Percentiles rank a stretch among this genome's conserved stretches.
These are phyloP conservation scores for Hawksworthiomyces lignivorus DNA, from an alignment of 2,329 filamentous ascomycete species.

Conservation along the genomic window DNA sequence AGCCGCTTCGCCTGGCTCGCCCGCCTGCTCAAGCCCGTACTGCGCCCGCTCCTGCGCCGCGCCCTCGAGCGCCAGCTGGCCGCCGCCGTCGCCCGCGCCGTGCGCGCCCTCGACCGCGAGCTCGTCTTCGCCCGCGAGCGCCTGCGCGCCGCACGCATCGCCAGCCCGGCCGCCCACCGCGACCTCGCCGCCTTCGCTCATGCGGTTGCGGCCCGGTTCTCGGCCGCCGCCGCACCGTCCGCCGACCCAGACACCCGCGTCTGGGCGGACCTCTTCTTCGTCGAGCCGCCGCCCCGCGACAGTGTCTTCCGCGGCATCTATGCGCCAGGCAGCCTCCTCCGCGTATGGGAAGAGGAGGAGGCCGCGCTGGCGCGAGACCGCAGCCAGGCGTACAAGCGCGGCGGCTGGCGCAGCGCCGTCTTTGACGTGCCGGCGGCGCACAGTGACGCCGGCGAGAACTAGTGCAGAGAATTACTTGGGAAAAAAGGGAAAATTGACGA, in stretches of 20 bases:
- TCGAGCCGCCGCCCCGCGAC: slow-evolving; percentile 22
- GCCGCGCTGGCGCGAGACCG: slow-evolving; percentile 61
- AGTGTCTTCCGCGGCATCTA: slow-evolving; percentile 76
- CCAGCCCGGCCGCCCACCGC: slow-evolving; percentile 54
- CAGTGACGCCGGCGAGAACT: no score
- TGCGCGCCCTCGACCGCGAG: slow-evolving; percentile 74
- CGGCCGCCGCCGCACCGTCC: slow-evolving; percentile 36
- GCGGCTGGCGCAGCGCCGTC: slow-evolving; percentile 79
- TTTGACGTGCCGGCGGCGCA: slow-evolving; percentile 45
- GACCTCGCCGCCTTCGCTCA: slow-evolving; percentile 76
- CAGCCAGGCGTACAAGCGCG: slow-evolving; percentile 63
- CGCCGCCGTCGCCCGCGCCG: slow-evolving; percentile 57
- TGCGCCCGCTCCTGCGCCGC: slow-evolving; percentile 67
- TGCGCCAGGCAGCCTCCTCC: slow-evolving; percentile 80
- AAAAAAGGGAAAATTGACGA: no score
- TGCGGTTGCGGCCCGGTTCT: slow-evolving; percentile 70
- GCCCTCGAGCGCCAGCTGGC: slow-evolving; percentile 74
- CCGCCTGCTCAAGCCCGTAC: slow-evolving; percentile 75
- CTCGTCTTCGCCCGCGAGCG: slow-evolving; percentile 80
- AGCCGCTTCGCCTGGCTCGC: slow-evolving; percentile 70
- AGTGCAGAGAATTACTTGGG: no score
- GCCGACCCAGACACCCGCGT: slow-evolving; percentile 71
- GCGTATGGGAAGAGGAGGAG: slow-evolving; percentile 82
- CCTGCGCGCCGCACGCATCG: slow-evolving; percentile 75
- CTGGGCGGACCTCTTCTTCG: slow-evolving; percentile 58